These are phyloP conservation scores for Podaxis carcinomalis DNA, from an alignment of 768 basidiomycete genomes.

Conservation along the genomic window DNA sequence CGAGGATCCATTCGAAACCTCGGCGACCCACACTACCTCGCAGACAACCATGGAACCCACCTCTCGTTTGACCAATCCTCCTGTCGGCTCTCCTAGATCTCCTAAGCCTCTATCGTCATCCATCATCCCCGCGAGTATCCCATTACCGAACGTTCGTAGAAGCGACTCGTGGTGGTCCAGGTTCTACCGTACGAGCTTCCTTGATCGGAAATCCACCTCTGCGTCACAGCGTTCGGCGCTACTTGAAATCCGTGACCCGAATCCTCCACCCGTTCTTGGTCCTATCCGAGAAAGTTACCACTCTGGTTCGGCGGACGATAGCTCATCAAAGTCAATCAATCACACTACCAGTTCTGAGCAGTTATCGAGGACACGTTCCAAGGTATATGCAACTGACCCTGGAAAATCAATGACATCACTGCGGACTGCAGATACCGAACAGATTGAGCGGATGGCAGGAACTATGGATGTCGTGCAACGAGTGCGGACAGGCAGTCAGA, in stretches of 20 bases:
- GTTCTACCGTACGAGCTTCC: conserved; percentile 60
- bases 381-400: conserved; percentile 19
- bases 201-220: conserved; percentile 52
- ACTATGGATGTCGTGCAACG: conserved; percentile 70
- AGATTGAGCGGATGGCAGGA: conserved; percentile 60
- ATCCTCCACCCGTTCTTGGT: conserved; percentile 63
- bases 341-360: conserved; percentile 13
- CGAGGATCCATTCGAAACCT: conserved; percentile 23
- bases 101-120: conserved; percentile 16
- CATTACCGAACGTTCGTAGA: conserved; percentile 48
- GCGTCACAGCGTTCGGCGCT: conserved; percentile 21
- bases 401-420: conserved; percentile 53
- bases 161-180: conserved; percentile 79
- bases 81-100: conserved; percentile 34
- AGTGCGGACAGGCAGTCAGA: conserved; percentile 27
- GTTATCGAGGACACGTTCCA: background rate
- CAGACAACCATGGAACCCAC: conserved; percentile 20
- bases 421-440: conserved; percentile 64
- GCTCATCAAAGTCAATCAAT: conserved; percentile 14
- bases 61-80: conserved; percentile 26
- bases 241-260: conserved; percentile 74
- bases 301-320: conserved; percentile 19
- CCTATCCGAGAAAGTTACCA: conserved; percentile 52
- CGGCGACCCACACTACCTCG: conserved; percentile 24
- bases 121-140: conserved; percentile 15